Conservation (phyloP, 345 rosid species). For the Gossypium anomalum region DNA sequence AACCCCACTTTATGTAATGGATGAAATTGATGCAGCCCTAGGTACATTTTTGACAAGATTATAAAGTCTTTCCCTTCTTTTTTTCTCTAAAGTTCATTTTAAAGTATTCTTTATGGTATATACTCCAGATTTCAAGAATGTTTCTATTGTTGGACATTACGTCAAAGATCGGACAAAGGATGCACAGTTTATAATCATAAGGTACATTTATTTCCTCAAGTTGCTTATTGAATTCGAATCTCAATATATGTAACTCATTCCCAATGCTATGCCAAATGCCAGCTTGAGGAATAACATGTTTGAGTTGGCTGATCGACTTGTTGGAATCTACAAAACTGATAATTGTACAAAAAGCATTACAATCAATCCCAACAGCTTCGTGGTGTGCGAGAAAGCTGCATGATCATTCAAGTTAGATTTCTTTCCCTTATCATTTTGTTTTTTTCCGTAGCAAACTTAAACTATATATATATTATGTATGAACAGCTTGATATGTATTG, state of each 20-base stretch:
- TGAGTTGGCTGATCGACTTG: conserved; percentile 40
- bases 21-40: conserved; percentile 94
- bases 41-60: conserved; percentile 35
- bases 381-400: conserved; percentile 56
- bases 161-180: conserved; percentile 96
- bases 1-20: conserved; percentile 97
- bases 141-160: conserved; percentile 95
- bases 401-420: conserved; percentile 2
- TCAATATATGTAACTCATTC: neutral
- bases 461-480: neutral
- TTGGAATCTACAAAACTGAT: conserved; percentile 90
- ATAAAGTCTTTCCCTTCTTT: neutral
- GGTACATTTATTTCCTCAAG: conserved; percentile 34
- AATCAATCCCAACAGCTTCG: conserved; percentile 83
- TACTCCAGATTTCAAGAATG: conserved; percentile 85
- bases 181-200: conserved; percentile 92
- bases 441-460: neutral
- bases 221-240: neutral
- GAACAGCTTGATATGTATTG: neutral
- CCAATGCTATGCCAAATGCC: conserved; percentile 29
- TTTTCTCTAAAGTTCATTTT: neutral
- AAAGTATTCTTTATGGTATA: neutral
- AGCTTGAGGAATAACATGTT: conserved; percentile 99
- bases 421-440: neutral
- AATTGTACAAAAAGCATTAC: conserved; percentile 97